Conservation (phyloP, 2,329 filamentous ascomycete species). For the Microcyclosporella mali region DNA sequence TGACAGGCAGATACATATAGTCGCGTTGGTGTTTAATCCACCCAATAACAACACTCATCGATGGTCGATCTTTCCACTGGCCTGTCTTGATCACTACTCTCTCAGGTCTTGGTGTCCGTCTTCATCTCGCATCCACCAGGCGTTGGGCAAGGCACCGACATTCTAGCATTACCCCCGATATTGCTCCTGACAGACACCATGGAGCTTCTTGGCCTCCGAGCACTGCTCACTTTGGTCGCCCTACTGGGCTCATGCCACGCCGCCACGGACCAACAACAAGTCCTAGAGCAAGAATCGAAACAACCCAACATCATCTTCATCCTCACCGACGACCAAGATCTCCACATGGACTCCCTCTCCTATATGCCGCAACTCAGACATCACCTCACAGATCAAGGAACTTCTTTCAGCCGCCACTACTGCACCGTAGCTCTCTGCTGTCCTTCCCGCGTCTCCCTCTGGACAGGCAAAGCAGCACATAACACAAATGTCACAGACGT, state of each 20-base stretch:
- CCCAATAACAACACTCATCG: too few relatives aligned
- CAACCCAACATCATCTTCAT: constrained; percentile 60
- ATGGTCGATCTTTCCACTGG: too few relatives aligned
- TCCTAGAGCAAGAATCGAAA: constrained; percentile 13
- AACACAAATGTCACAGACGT: constrained; percentile 65
- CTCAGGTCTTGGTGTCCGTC: too few relatives aligned
- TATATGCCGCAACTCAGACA: constrained; percentile 56
- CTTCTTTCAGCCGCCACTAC: constrained; percentile 56
- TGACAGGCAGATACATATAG: too few relatives aligned
- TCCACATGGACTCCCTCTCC: constrained; percentile 53
- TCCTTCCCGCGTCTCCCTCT: constrained; percentile 59
- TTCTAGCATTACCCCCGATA: too few relatives aligned
- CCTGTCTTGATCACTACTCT: too few relatives aligned
- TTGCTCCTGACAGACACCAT: too few relatives aligned
- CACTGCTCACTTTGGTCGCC: too few relatives aligned
- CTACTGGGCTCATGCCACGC: background rate
- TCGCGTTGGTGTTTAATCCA: too few relatives aligned
- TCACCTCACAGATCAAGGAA: constrained; percentile 53
- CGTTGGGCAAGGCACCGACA: too few relatives aligned
- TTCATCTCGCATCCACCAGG: too few relatives aligned
- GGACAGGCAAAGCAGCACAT: constrained; percentile 61
- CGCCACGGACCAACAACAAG: background rate
- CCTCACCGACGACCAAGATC: constrained; percentile 62
- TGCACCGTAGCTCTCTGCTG: constrained; percentile 63
- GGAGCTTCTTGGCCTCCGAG: too few relatives aligned